Percentiles rank a stretch among this genome's conserved stretches.
Evolutionary conservation across 495 filamentous ascomycete genomes (phyloP).

Genomic region (Neurospora tetraspora): DNA sequence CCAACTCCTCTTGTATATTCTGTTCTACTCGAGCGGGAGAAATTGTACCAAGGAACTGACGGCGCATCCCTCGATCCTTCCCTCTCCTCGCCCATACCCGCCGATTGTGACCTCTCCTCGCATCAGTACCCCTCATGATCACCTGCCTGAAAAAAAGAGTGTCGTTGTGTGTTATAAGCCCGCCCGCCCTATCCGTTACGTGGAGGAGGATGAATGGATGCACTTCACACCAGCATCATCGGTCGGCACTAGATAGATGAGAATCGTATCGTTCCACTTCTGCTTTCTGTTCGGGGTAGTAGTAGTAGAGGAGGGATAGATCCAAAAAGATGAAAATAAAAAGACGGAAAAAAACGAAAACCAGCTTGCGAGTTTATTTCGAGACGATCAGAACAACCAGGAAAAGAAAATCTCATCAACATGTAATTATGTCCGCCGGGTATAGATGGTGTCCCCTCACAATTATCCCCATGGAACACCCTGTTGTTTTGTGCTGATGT

Average conservation of each 20-base stretch:
- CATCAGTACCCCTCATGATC: not conserved
- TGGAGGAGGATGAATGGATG: not conserved
- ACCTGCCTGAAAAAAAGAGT: not conserved
- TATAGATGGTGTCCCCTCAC: slow-evolving; percentile 13
- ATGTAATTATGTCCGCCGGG: slow-evolving; percentile 11
- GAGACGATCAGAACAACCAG: not conserved
- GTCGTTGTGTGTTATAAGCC: not conserved
- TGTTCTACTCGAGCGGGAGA: not conserved
- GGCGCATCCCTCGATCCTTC: not conserved
- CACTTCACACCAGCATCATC: not conserved
- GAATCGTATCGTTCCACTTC: not conserved
- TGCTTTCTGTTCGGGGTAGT: not conserved
- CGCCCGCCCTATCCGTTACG: not conserved
- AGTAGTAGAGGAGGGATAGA: slow-evolving; percentile 9
- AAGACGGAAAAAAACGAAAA: slow-evolving; percentile 7
- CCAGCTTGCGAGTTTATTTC: not conserved
- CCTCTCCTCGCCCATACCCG: not conserved
- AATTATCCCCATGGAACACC: not conserved
- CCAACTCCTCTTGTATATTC: not conserved
- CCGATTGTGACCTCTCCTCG: not conserved
- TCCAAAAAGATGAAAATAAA: slow-evolving; percentile 5
- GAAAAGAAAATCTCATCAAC: slow-evolving; percentile 1
- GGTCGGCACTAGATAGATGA: not conserved
- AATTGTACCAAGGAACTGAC: not conserved
- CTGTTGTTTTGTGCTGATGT: not conserved